Percentiles rank a stretch among this genome's conserved stretches.
phyloP scores from a whole-genome alignment of 164 flowering plant genomes.

The Cinnamomum micranthum region DNA sequence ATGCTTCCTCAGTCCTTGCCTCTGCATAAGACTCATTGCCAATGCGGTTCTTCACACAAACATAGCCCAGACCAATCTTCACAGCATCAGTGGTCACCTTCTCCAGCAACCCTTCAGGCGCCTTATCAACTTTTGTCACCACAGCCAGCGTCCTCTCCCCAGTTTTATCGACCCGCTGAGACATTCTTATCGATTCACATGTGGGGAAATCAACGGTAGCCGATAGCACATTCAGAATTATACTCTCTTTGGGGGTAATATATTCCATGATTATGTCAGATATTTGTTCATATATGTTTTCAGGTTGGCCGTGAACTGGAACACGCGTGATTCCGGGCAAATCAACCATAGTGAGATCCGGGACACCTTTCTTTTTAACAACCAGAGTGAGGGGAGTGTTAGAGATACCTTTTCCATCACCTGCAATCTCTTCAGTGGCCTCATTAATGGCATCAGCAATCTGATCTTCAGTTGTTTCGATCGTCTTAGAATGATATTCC shows the following conservation, averaged over 20 bases:
- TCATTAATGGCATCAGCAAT: constrained; percentile 22
- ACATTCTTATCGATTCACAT: constrained; percentile 54
- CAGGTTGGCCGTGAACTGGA: constrained; percentile 49
- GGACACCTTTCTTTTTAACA: constrained; percentile 32
- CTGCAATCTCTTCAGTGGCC: constrained; percentile 40
- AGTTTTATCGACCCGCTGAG: constrained; percentile 37
- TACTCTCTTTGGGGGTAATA: constrained; percentile 39
- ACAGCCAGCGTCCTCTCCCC: constrained; percentile 46
- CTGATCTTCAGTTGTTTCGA: constrained; percentile 19
- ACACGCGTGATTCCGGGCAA: constrained; percentile 46
- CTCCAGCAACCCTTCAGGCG: constrained; percentile 32
- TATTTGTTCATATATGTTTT: constrained; percentile 45
- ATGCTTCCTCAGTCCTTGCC: too few species aligned
- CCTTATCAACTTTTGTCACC: constrained; percentile 42
- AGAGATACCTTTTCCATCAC: constrained; percentile 35
- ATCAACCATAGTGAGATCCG: constrained; percentile 32
- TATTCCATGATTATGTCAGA: constrained; percentile 35
- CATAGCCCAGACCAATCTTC: constrained; percentile 7
- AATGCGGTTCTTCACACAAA: too few species aligned
- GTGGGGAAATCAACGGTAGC: constrained; percentile 47
- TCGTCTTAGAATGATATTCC: constrained; percentile 19
- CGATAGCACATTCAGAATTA: constrained; percentile 42
- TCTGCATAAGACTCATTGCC: too few species aligned
- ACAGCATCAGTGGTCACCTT: constrained; percentile 37
- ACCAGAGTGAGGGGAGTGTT: constrained; percentile 29